Percentiles rank a stretch among this genome's conserved stretches.
These are phyloP conservation scores for Penicillium sp. DNA, from an alignment of 2,329 filamentous ascomycete genomes.

Conservation along the genomic window DNA sequence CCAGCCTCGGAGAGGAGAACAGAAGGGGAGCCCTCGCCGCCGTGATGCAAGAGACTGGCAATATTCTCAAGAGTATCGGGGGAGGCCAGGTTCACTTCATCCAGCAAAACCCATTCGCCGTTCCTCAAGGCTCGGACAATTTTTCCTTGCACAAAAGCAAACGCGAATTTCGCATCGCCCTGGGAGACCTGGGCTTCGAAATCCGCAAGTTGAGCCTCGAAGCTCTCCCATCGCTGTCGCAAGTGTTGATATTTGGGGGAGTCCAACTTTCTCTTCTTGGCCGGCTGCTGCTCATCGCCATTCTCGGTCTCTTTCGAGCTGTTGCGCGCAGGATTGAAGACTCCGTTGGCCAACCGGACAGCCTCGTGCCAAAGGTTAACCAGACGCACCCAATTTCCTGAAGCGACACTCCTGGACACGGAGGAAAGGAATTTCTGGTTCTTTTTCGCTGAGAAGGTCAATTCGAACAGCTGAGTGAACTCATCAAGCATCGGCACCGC, in stretches of 20 bases:
- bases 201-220: slow-evolving; percentile 74
- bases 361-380: slow-evolving; percentile 89
- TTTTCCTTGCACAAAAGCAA: slow-evolving; percentile 94
- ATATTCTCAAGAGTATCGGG: slow-evolving; percentile 95
- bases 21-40: slow-evolving; percentile 74
- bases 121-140: slow-evolving; percentile 95
- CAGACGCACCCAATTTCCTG: slow-evolving; percentile 84
- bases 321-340: slow-evolving; percentile 59
- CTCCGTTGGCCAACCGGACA: slow-evolving; percentile 80
- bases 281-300: slow-evolving; percentile 66
- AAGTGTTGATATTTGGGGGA: slow-evolving; percentile 59
- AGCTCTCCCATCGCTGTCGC: slow-evolving; percentile 78
- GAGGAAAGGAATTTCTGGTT: slow-evolving; percentile 87
- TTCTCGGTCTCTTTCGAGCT: slow-evolving; percentile 47
- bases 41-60: slow-evolving; percentile 80
- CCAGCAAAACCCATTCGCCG: slow-evolving; percentile 94
- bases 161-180: slow-evolving; percentile 81
- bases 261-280: slow-evolving; percentile 74
- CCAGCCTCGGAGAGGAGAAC: slow-evolving; percentile 92
- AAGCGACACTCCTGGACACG: slow-evolving; percentile 77
- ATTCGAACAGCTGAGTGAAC: slow-evolving; percentile 86
- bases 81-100: slow-evolving; percentile 96
- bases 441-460: slow-evolving; percentile 85
- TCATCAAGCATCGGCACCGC: slow-evolving; percentile 91
- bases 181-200: slow-evolving; percentile 77